Conservation (phyloP, 352 stramenopile species). For the Elongisporangium undulatum region DNA sequence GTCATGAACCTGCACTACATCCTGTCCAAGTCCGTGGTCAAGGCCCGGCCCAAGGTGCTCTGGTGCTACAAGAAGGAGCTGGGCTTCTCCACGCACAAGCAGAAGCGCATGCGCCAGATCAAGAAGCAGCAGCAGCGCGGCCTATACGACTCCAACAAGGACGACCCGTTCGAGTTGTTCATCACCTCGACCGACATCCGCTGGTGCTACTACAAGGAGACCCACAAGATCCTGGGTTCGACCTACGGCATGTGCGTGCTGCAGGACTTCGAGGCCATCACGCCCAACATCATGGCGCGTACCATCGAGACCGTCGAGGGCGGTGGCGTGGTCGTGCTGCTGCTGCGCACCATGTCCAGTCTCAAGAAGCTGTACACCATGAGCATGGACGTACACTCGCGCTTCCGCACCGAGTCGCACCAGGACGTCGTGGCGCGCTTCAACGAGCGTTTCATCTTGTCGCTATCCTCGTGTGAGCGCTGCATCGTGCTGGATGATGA, state of each 20-base stretch:
- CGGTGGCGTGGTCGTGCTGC: slow-evolving; percentile 96
- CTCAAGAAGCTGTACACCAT: slow-evolving; percentile 99
- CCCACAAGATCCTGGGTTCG: slow-evolving; percentile 97
- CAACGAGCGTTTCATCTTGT: slow-evolving; percentile 99
- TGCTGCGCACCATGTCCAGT: slow-evolving; percentile 97
- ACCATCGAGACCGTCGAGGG: slow-evolving; percentile 99
- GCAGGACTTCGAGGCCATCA: slow-evolving; percentile 99
- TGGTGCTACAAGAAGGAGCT: slow-evolving; percentile 99
- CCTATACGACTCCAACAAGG: slow-evolving; percentile 89
- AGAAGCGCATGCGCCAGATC: slow-evolving; percentile 93
- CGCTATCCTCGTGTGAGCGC: slow-evolving; percentile 91
- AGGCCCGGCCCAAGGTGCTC: slow-evolving; percentile 94
- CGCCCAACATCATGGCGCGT: slow-evolving; percentile 98
- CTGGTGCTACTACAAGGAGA: slow-evolving; percentile 99
- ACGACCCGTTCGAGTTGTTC: slow-evolving; percentile 99
- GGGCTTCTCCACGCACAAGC: slow-evolving; percentile 97
- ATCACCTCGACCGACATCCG: slow-evolving; percentile 97
- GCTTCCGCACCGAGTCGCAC: slow-evolving; percentile 91
- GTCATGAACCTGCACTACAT: slow-evolving; percentile 99
- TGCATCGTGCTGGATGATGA: slow-evolving; percentile 99
- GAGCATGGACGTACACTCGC: slow-evolving; percentile 95
- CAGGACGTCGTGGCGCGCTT: slow-evolving; percentile 97
- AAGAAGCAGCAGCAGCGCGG: slow-evolving; percentile 94
- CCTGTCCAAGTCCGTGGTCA: slow-evolving; percentile 93
- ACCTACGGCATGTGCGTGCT: slow-evolving; percentile 99